These are phyloP conservation scores for Alternaria gaisen DNA, from an alignment of 2,329 filamentous ascomycete species.

Conservation along the genomic window DNA sequence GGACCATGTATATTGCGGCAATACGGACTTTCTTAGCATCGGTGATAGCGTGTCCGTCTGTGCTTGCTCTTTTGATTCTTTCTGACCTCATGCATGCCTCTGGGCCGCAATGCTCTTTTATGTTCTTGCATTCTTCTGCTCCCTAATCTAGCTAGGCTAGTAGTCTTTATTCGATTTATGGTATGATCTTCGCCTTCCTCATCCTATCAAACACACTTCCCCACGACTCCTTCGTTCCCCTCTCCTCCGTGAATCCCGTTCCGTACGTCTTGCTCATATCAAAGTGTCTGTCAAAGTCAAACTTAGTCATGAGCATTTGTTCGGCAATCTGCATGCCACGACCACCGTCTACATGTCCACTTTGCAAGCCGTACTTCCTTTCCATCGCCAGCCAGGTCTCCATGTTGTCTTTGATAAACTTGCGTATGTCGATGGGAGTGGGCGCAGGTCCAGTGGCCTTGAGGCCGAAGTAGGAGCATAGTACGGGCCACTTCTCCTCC, in stretches of 20 bases:
- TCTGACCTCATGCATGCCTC: no score
- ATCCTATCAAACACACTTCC: slow-evolving; percentile 56
- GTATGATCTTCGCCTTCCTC: slow-evolving; percentile 54
- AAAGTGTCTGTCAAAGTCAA: slow-evolving; percentile 57
- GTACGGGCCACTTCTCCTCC: slow-evolving; percentile 56
- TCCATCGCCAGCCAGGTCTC: slow-evolving; percentile 34
- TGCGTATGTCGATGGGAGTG: slow-evolving; percentile 33
- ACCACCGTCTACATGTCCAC: slow-evolving; percentile 51
- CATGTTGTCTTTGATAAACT: slow-evolving; percentile 42
- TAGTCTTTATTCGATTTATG: slow-evolving; percentile 18
- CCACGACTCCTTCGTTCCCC: slow-evolving; percentile 51
- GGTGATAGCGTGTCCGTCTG: no score
- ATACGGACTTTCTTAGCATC: no score
- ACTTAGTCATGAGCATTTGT: slow-evolving; percentile 55
- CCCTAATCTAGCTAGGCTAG: no score
- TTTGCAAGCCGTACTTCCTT: slow-evolving; percentile 43
- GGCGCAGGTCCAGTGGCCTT: slow-evolving; percentile 45
- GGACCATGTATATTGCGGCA: not conserved
- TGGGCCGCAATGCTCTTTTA: no score
- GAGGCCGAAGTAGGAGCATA: slow-evolving; percentile 57
- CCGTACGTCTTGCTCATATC: slow-evolving; percentile 57
- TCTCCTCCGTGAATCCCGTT: slow-evolving; percentile 55
- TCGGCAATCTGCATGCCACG: slow-evolving; percentile 52
- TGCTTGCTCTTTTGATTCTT: no score
- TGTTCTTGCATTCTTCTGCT: no score